Conservation (phyloP, 2,329 filamentous ascomycete genomes). For the Chalaropsis ovoidea region DNA sequence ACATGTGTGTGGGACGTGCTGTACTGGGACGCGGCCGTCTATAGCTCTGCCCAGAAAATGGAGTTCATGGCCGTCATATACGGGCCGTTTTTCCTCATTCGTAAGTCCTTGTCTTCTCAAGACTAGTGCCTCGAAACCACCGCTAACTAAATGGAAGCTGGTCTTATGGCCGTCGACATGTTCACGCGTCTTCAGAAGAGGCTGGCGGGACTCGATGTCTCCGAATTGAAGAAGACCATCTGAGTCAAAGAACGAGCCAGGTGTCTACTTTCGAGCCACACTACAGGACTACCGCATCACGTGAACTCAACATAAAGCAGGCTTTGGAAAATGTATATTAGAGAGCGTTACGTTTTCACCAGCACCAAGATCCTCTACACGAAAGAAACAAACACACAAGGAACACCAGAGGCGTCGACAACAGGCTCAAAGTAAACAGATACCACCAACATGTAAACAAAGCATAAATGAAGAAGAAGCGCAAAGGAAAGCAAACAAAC, state of each 20-base stretch:
- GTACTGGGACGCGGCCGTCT: constrained; percentile 40
- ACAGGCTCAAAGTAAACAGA: not conserved
- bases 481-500: constrained; percentile 8
- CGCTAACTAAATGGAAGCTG: constrained; percentile 33
- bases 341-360: not conserved
- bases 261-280: not conserved
- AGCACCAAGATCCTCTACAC: not conserved
- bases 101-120: constrained; percentile 35
- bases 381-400: constrained; percentile 13
- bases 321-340: not conserved
- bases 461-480: not conserved
- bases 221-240: constrained; percentile 19
- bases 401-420: not conserved
- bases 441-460: constrained; percentile 14
- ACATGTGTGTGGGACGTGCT: constrained; percentile 43
- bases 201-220: constrained; percentile 31
- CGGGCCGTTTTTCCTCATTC: constrained; percentile 43
- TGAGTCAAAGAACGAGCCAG: not conserved
- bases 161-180: constrained; percentile 46
- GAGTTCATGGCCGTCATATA: constrained; percentile 42
- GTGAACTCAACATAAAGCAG: not conserved
- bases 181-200: constrained; percentile 41
- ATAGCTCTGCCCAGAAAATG: constrained; percentile 38
- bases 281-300: not conserved
- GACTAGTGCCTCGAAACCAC: too few species aligned